A percentile compares a stretch with the other conserved stretches of the same genome.
These are phyloP conservation scores for Phytopythium litorale DNA, from an alignment of 352 stramenopile genomes.

Conservation along the genomic window DNA sequence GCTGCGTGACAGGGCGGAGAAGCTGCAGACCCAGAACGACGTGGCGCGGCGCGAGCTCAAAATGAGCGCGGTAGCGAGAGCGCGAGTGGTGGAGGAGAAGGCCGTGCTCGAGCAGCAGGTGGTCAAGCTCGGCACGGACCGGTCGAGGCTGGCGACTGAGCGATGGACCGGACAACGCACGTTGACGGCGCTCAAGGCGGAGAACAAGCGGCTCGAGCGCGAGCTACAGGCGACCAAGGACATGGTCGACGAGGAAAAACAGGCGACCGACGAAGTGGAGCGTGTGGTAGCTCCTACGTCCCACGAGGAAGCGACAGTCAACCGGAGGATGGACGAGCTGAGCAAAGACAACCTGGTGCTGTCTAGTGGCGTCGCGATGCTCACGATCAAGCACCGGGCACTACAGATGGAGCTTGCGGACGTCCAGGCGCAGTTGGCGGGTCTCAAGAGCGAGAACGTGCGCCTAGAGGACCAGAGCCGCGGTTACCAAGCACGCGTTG, in stretches of 20 bases:
- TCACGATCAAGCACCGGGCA: neutral
- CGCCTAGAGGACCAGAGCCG: neutral
- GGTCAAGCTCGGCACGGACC: neutral
- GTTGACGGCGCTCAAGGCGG: neutral
- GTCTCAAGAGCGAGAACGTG: neutral
- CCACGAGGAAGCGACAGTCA: neutral
- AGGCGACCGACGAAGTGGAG: neutral
- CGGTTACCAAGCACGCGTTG: neutral
- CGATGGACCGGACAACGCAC: neutral
- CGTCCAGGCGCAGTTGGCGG: neutral
- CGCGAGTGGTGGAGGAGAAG: neutral
- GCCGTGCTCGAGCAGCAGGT: neutral
- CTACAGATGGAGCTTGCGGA: neutral
- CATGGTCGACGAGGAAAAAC: neutral
- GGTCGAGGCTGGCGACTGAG: neutral
- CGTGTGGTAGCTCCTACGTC: neutral
- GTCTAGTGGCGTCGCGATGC: neutral
- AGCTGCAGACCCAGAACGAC: neutral
- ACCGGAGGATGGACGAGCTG: neutral
- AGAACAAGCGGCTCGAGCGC: neutral
- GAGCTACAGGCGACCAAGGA: neutral
- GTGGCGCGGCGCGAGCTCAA: neutral
- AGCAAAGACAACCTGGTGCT: constrained; percentile 1
- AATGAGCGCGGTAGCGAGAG: neutral
- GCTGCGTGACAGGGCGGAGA: neutral